phyloP scores from a whole-genome alignment of 169 alveolate genomes.

The Perkinsus chesapeaki region DNA sequence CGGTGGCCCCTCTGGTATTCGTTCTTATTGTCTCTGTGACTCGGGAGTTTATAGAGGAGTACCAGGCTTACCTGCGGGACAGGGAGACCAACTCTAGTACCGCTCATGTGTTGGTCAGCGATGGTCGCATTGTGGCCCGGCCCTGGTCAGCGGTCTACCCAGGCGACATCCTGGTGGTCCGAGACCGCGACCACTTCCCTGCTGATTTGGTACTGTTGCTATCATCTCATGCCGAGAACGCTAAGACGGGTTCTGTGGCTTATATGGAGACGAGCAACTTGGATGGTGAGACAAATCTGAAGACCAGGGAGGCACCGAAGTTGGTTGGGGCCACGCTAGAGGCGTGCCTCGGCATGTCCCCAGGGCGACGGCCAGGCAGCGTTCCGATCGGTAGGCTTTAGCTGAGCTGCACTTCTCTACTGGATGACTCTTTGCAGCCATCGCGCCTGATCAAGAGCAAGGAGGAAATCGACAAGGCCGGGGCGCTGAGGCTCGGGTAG shows the following conservation, averaged over 20 bases:
- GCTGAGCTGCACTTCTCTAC: neutral
- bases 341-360: neutral
- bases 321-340: neutral
- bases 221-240: slow-evolving; percentile 45
- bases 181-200: slow-evolving; percentile 74
- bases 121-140: slow-evolving; percentile 46
- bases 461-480: too few species aligned
- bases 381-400: neutral
- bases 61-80: slow-evolving; percentile 69
- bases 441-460: too few species aligned
- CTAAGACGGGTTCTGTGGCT: slow-evolving; percentile 69
- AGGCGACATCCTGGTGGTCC: slow-evolving; percentile 77
- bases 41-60: slow-evolving; percentile 80
- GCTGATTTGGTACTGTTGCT: slow-evolving; percentile 75
- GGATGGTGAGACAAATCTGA: slow-evolving; percentile 83
- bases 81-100: slow-evolving; percentile 63
- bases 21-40: slow-evolving; percentile 76
- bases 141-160: slow-evolving; percentile 67
- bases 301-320: slow-evolving; percentile 45
- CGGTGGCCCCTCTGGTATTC: slow-evolving; percentile 64
- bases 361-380: neutral
- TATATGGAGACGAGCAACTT: slow-evolving; percentile 63
- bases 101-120: slow-evolving; percentile 48
- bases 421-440: neutral
- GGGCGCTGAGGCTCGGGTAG: too few species aligned